A percentile compares a stretch with the other conserved stretches of the same genome.
phyloP scores from a whole-genome alignment of 306 rosid genomes.

The Albizia julibrissin region DNA sequence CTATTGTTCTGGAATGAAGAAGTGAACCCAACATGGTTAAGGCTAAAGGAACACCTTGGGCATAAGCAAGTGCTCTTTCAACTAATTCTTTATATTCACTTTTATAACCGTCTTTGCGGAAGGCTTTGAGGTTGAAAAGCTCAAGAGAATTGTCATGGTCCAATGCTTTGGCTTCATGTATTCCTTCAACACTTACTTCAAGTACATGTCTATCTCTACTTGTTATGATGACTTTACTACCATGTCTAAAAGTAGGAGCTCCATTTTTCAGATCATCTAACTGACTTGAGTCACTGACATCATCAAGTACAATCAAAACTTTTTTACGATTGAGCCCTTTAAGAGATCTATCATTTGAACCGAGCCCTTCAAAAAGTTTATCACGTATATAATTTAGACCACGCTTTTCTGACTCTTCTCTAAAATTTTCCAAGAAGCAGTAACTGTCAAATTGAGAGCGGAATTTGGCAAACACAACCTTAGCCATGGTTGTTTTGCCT shows the following conservation, averaged over 20 bases:
- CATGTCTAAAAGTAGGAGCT: background rate
- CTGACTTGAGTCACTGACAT: background rate
- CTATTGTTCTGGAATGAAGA: background rate
- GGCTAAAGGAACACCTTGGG: slow-evolving; percentile 30
- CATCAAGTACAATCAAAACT: slow-evolving; percentile 25
- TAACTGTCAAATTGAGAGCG: background rate
- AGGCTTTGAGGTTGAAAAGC: slow-evolving; percentile 32
- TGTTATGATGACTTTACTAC: slow-evolving; percentile 28
- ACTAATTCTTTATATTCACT: slow-evolving; percentile 1
- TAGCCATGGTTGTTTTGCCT: slow-evolving; percentile 30
- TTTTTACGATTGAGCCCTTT: background rate
- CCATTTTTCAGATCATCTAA: background rate
- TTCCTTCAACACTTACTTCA: background rate
- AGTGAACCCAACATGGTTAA: slow-evolving; percentile 29
- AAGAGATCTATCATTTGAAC: background rate
- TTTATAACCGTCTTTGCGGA: background rate
- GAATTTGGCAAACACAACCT: background rate
- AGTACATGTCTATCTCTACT: slow-evolving; percentile 8
- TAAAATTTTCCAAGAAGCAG: slow-evolving; percentile 16
- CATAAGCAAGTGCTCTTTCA: slow-evolving; percentile 7
- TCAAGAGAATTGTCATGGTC: background rate
- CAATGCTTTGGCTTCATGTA: slow-evolving; percentile 4
- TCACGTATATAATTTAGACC: background rate
- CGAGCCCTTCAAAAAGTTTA: background rate
- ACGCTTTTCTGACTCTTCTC: background rate